Percentiles rank a stretch among this genome's conserved stretches.
Conservation (phyloP, 2,329 filamentous ascomycete species). For the Aspergillus hiratsukae region DNA sequence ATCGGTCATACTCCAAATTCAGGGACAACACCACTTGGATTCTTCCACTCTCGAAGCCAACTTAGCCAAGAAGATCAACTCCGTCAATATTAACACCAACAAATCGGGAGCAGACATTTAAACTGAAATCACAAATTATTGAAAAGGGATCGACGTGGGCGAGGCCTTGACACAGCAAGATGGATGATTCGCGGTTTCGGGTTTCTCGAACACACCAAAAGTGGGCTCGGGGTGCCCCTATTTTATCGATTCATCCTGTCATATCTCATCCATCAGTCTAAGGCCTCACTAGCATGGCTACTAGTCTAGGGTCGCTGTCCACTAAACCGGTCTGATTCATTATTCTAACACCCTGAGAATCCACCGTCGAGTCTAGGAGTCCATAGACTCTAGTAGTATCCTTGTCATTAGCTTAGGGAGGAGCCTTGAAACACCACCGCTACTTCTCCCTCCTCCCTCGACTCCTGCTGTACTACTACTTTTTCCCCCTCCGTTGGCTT, state of each 20-base stretch:
- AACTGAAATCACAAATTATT: constrained; percentile 11
- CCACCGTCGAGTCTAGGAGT: not conserved
- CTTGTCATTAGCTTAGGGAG: not conserved
- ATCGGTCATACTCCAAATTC: not conserved
- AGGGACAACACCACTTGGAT: not conserved
- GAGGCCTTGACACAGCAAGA: constrained; percentile 12
- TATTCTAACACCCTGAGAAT: not conserved
- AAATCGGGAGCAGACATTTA: no score
- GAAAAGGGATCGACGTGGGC: constrained; percentile 24
- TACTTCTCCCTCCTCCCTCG: not conserved
- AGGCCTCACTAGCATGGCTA: not conserved
- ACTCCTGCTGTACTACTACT: not conserved
- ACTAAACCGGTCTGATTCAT: not conserved
- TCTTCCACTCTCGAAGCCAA: constrained; percentile 4
- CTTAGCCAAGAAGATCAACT: not conserved
- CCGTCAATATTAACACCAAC: not conserved
- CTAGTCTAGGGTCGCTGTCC: not conserved
- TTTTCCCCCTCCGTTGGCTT: not conserved
- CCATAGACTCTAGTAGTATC: not conserved
- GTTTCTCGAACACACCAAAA: constrained; percentile 3
- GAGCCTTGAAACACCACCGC: not conserved
- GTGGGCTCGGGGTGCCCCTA: constrained; percentile 15
- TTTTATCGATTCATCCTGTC: not conserved
- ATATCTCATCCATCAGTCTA: not conserved
- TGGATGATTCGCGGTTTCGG: not conserved